Evolutionary conservation across 179 eudicot species (phyloP), one percentile per base, ranked within the genome.

Genomic region (Spergularia azorica): DNA sequence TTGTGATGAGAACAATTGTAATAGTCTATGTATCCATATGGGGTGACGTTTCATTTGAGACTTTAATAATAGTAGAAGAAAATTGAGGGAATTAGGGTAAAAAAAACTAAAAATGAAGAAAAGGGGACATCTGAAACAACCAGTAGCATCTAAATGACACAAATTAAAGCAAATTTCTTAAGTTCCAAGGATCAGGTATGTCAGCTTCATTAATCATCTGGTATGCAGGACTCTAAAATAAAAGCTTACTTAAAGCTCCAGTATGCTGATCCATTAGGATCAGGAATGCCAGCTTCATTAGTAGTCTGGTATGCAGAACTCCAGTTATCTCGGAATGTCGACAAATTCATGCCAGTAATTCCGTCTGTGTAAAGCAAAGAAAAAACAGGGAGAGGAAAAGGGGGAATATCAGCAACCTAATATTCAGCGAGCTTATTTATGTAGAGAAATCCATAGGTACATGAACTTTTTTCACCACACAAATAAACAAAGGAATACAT

Each of bases 231-330:
- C 13, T 41, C 10, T 15, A 11, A 9, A 66, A 11, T 3, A 38
- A 54, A 26, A 77, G 18, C 94, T 84, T 85, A 95, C 98, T 95
- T 88, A 85, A 93, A 95, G 85, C 72, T 87, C 99, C 97, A 95
- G 77, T 87, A 83, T 68, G 78, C 82, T 9, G 88, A 76, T 76
- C 99, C 99, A 57, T 84, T 64, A 51, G 94, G 95, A 83, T 95
- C 94, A 39, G 99, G 99, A 71, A 88, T 89, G 79, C 97, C 99
- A 55, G 97, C 97, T 83, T 85, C 84, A 74, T 89, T 90, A 26
- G 97, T 95, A 60, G 59, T 86, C 76, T 91, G 95, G 78, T 93
- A 95, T 32, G 83, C 88, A n/a, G 97, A 72, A 68, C 92, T 77
- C 99, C 97, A 95, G 83, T 95, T 95, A 3, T 95, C 94, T 80